Conservation (phyloP, 495 filamentous ascomycete genomes). For the Cladorrhinum samala region DNA sequence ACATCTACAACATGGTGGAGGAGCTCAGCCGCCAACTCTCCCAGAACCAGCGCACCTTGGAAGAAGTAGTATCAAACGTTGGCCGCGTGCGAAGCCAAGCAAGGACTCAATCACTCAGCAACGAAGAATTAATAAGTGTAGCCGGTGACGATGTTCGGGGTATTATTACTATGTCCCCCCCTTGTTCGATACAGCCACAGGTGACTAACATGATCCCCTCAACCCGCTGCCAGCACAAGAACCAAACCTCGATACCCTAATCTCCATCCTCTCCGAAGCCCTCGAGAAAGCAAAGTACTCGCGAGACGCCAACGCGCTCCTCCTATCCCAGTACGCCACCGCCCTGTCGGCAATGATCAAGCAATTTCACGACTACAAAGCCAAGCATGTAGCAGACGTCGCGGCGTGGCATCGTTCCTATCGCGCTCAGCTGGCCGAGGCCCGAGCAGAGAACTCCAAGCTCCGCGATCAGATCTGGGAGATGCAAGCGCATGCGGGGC, state of each 20-base stretch:
- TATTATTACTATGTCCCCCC: slow-evolving; percentile 11
- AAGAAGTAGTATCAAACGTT: slow-evolving; percentile 62
- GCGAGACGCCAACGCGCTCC: slow-evolving; percentile 46
- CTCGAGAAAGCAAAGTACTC: slow-evolving; percentile 47
- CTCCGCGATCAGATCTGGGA: slow-evolving; percentile 54
- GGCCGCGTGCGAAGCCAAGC: slow-evolving; percentile 48
- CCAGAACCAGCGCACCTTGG: slow-evolving; percentile 70
- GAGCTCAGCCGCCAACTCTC: slow-evolving; percentile 70
- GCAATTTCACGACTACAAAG: slow-evolving; percentile 48
- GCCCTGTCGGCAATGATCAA: slow-evolving; percentile 43
- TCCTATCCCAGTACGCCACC: slow-evolving; percentile 43
- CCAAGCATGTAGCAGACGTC: slow-evolving; percentile 44
- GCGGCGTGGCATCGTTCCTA: slow-evolving; percentile 52
- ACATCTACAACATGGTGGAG: slow-evolving; percentile 76
- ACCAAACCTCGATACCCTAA: slow-evolving; percentile 44
- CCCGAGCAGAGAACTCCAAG: slow-evolving; percentile 48
- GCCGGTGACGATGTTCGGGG: slow-evolving; percentile 46
- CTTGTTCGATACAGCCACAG: neutral
- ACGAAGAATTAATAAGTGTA: slow-evolving; percentile 45
- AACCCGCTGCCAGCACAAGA: slow-evolving; percentile 34
- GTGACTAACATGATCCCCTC: slow-evolving; percentile 5
- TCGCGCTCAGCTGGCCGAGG: slow-evolving; percentile 50
- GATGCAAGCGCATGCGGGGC: slow-evolving; percentile 46
- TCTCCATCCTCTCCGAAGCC: slow-evolving; percentile 46
- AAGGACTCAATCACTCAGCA: slow-evolving; percentile 37